Base-by-base conservation (phyloP, 1,284 basidiomycete species). In the Mycosarcoma mackinlayi region DNA sequence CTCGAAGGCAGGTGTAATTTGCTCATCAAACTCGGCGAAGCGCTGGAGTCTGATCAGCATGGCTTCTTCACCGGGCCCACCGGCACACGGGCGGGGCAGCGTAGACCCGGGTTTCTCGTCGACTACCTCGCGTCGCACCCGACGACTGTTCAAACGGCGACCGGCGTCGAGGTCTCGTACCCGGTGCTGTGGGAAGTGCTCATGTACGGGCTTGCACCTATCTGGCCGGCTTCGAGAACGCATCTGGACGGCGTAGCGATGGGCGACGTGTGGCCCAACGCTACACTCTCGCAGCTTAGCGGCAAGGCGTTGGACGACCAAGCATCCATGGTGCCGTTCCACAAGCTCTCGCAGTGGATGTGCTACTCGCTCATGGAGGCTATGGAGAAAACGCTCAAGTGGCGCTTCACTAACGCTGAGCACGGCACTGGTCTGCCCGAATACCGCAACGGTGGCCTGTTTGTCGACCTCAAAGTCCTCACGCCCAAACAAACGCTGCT, bases 331-430 rank as follows among this genome's bases (percentile, higher is more conserved):
- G 92, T 97, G 3, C 91, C 93, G 0, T 98, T 97, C 86, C 94
- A 98, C 85, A 98, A 97, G 82, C 87, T 98, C 18, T 63, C 92
- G 0, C 91, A 92, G 68, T 98, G 95, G 94, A 45, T 79, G 35
- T 71, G 66, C 50, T 79, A 79, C 47, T 76, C 73, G 7, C 49
- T 79, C 23, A 51, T 74, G 50, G 75, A 73, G 35, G 67, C 70
- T 3, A 73, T 80, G 42, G 65, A 73, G 33, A 61, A 76, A 39
- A 75, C 69, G n/a, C 86, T 94, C 4, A 86, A 87, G 1, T 97
- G 93, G 93, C 85, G 85, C 46, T 88, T 92, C 46, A 88, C 88
- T 7, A 92, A 89, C 2, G 83, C 87, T 41, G 90, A 92, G 76
- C 87, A 89, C 72, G 87, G 92, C 86, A 94, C 92, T 0, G 76